Evolutionary conservation across 768 basidiomycete species (phyloP), one percentile per base, ranked within the genome.

Genomic region (Cubamyces sp.): DNA sequence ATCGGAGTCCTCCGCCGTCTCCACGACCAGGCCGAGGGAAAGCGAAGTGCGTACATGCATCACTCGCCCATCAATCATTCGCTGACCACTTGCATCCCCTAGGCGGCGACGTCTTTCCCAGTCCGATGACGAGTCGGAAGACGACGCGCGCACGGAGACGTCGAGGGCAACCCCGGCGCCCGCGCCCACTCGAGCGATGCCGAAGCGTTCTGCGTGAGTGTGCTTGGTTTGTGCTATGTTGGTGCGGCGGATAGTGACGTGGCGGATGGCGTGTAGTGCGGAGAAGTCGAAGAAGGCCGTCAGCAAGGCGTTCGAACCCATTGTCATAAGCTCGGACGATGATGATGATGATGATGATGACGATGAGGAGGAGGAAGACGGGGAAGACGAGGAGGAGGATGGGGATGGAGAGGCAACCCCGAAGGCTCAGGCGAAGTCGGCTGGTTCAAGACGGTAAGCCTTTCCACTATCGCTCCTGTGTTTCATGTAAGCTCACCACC

Each of bases 41-140:
- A 60, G 62, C 70, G 30, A 69, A 76, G 71, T 70, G 79, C 75
- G 66, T 73, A 50, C 15, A 2, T 42, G 21, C 18, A 79, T 77
- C 56, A 60, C 56, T 66, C 50, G 12, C 8, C 6, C 4, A 3
- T 21, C 25, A 21, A 9, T 43, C 54, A 56, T n/a, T 6, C 11
- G 19, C n/a, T 41, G 34, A 50, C 39, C 15, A 11, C 2, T 7
- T 54, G 34, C 28, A 28, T 6, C 21, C 21, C 34, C 39, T 64
- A 89, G 87, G 73, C 79, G 84, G 54, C 81, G 81, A 58, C 80
- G 86, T 23, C 66, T 86, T 19, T 88, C 87, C 0, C 77, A 77
- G 3, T 79, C 82, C 1, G 82, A 81, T 23, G 82, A 82, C 26
- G 77, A 76, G 14, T 77, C 74, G 11, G 81, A 81, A 7, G 79